These are phyloP conservation scores for Globisporangium solare DNA, from an alignment of 352 stramenopile genomes.

Conservation along the genomic window DNA sequence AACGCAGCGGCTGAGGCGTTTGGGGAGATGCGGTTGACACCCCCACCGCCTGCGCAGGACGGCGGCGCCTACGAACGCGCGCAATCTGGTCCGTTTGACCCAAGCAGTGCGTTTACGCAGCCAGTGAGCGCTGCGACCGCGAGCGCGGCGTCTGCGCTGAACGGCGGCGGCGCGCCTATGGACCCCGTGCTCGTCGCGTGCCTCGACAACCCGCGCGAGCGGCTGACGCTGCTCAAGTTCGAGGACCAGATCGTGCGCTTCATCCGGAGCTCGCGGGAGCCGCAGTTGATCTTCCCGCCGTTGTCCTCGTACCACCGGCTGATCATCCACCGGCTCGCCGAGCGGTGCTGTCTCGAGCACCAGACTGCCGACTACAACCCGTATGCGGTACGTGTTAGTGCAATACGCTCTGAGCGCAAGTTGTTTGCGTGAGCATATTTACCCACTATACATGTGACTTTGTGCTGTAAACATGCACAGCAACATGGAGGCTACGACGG, in stretches of 20 bases:
- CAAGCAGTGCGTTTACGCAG: conserved; percentile 20
- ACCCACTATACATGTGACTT: too few species aligned
- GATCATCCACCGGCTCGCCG: conserved; percentile 90
- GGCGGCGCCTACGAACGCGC: conserved; percentile 43
- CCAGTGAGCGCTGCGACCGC: conserved; percentile 56
- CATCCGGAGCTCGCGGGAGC: conserved; percentile 52
- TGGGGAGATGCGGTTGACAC: conserved; percentile 29
- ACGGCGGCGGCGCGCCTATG: conserved; percentile 37
- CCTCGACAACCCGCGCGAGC: conserved; percentile 77
- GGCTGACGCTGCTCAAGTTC: conserved; percentile 80
- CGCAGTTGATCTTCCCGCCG: conserved; percentile 73
- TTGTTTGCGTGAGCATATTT: too few species aligned
- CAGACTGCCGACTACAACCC: conserved; percentile 77
- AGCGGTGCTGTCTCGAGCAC: conserved; percentile 90
- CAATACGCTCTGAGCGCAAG: too few species aligned
- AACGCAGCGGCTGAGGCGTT: conserved; percentile 21
- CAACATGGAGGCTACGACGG: conserved; percentile 35
- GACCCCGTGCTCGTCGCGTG: conserved; percentile 75
- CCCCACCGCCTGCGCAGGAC: conserved; percentile 28
- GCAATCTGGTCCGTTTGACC: conserved; percentile 11
- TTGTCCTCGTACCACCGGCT: conserved; percentile 86
- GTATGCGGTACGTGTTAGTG: conserved; percentile 21
- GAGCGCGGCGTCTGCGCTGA: conserved; percentile 24
- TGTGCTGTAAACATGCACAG: too few species aligned
- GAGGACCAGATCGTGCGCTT: conserved; percentile 87